Evolutionary conservation across 768 basidiomycete genomes (phyloP).

Genomic region (Trametes punicea): DNA sequence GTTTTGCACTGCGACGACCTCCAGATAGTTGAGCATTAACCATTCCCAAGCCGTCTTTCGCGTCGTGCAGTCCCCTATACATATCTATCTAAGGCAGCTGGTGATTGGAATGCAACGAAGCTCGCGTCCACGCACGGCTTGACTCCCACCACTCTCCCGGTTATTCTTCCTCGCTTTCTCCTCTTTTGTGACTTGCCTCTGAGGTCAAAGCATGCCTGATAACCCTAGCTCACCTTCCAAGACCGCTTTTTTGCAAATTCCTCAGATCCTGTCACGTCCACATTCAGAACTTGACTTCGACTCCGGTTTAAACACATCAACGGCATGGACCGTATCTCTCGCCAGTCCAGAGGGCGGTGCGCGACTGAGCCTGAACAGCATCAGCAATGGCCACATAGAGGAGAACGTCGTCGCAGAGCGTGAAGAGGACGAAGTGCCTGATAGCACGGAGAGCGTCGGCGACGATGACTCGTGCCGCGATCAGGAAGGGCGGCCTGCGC

Average conservation of each 20-base stretch:
- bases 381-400: slow-evolving; percentile 50
- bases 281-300: slow-evolving; percentile 51
- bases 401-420: slow-evolving; percentile 41
- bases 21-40: no score
- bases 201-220: background rate
- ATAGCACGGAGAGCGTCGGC: slow-evolving; percentile 14
- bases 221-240: slow-evolving; percentile 3
- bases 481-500: slow-evolving; percentile 45
- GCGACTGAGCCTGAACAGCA: slow-evolving; percentile 19
- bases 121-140: background rate
- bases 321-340: slow-evolving; percentile 66
- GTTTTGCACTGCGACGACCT: no score
- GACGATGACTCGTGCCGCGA: slow-evolving; percentile 29
- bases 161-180: background rate
- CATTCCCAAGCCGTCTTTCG: no score
- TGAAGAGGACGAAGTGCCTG: slow-evolving; percentile 32
- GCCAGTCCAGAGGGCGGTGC: slow-evolving; percentile 13
- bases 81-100: no score
- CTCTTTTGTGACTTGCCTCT: background rate
- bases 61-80: no score
- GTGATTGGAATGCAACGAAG: background rate
- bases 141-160: background rate
- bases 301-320: slow-evolving; percentile 72
- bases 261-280: slow-evolving; percentile 18
- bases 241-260: slow-evolving; percentile 2